Evolutionary conservation across 2,329 filamentous ascomycete species (phyloP).

Genomic region (Claviceps africana): DNA sequence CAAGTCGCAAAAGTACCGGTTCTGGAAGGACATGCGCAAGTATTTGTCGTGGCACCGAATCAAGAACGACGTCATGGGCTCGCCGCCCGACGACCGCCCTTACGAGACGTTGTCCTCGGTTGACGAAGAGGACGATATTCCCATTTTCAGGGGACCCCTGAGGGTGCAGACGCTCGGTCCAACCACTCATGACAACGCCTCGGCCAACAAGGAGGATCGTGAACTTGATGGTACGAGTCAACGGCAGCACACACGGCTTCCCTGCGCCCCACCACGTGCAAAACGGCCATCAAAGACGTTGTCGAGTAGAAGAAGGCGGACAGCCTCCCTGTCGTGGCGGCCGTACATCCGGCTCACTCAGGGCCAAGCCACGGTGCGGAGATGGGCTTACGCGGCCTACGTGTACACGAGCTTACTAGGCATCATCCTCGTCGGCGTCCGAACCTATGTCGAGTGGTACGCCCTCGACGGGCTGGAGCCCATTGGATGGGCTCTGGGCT

Average conservation of each 20-base stretch:
- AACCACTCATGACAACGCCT: constrained; percentile 2
- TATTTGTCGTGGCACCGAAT: constrained; percentile 33
- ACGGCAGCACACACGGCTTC: constrained; percentile 41
- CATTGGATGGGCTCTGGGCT: constrained; percentile 83
- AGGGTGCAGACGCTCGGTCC: constrained; percentile 19
- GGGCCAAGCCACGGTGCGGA: constrained; percentile 59
- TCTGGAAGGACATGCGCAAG: constrained; percentile 26
- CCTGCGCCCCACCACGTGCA: constrained; percentile 18
- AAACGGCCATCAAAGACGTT: constrained; percentile 40
- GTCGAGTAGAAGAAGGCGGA: constrained; percentile 51
- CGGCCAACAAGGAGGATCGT: neutral
- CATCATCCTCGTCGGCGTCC: constrained; percentile 57
- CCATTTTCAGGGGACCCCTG: constrained; percentile 9
- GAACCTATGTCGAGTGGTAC: constrained; percentile 50
- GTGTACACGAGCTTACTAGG: constrained; percentile 55
- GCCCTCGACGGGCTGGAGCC: constrained; percentile 66
- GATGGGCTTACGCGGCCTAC: constrained; percentile 72
- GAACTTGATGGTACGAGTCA: constrained; percentile 13
- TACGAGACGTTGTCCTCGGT: constrained; percentile 19
- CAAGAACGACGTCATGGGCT: constrained; percentile 23
- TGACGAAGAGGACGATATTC: constrained; percentile 16
- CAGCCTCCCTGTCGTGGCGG: constrained; percentile 48
- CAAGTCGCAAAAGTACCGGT: constrained; percentile 20
- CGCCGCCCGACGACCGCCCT: constrained; percentile 17
- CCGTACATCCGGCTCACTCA: constrained; percentile 72